Evolutionary conservation across 345 rosid species (phyloP).

Genomic region (Salix koriyanagi): DNA sequence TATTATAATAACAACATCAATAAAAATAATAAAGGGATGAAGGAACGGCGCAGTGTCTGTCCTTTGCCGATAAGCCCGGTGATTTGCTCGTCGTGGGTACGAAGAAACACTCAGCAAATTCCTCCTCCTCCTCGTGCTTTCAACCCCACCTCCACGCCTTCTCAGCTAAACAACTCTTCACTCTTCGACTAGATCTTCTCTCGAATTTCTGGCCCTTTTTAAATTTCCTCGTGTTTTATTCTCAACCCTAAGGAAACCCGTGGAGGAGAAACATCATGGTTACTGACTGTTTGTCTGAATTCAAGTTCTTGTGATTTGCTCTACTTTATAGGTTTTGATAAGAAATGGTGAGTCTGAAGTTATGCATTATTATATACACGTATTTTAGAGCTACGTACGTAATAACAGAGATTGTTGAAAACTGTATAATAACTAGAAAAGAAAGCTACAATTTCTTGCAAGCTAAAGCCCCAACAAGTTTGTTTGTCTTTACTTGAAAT

Average conservation of each 20-base stretch:
- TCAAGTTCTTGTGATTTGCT: background rate
- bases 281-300: background rate
- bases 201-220: background rate
- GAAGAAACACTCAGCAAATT: constrained; percentile 2
- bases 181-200: background rate
- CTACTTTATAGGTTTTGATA: background rate
- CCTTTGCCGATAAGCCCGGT: constrained; percentile 48
- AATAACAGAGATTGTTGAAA: background rate
- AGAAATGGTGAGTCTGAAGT: background rate
- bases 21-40: background rate
- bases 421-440: no score
- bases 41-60: constrained; percentile 41
- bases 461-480: background rate
- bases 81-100: constrained; percentile 33
- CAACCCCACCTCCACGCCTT: background rate
- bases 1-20: background rate
- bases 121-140: background rate
- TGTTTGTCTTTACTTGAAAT: background rate
- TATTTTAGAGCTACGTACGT: background rate
- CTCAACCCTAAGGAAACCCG: background rate
- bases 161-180: background rate
- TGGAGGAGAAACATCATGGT: background rate
- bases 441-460: background rate
- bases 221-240: background rate
- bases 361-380: background rate